Conservation (phyloP, 2,329 filamentous ascomycete genomes). For the Zasmidium citrigriseum region DNA sequence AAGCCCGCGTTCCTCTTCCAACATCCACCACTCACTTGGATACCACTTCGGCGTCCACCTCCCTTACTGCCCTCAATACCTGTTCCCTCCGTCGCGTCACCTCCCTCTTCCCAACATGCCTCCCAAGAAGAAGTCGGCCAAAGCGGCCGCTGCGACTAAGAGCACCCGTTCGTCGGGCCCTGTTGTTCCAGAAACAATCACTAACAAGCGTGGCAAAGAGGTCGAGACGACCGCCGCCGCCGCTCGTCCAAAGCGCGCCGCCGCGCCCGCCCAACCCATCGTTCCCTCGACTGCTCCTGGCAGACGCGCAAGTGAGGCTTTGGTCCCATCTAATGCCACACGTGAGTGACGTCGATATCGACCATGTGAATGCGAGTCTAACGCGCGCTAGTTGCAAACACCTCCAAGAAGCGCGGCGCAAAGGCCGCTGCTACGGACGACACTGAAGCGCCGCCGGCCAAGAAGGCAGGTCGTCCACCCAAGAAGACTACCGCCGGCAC, state of each 20-base stretch:
- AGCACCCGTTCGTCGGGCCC: slow-evolving; percentile 5
- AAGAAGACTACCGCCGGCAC: slow-evolving; percentile 13
- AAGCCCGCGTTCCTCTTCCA: too few relatives aligned
- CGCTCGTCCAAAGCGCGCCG: slow-evolving; percentile 24
- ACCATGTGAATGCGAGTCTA: neutral
- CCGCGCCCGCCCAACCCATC: neutral
- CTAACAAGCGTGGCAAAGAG: slow-evolving; percentile 27
- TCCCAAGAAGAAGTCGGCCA: slow-evolving; percentile 23
- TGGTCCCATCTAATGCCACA: neutral
- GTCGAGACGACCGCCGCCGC: slow-evolving; percentile 31
- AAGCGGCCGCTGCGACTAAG: slow-evolving; percentile 4
- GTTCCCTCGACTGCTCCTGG: neutral
- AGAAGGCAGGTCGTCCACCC: slow-evolving; percentile 10
- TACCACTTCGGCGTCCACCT: too few relatives aligned
- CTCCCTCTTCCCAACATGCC: slow-evolving; percentile 25
- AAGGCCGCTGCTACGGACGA: slow-evolving; percentile 4
- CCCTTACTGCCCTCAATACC: too few relatives aligned
- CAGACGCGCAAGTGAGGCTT: neutral
- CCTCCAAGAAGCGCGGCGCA: slow-evolving; percentile 19
- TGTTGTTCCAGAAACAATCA: slow-evolving; percentile 19
- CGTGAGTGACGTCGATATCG: neutral
- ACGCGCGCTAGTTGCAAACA: slow-evolving; percentile 4
- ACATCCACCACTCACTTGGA: too few relatives aligned
- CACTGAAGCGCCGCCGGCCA: slow-evolving; percentile 2
- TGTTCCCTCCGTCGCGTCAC: too few relatives aligned